These are phyloP conservation scores for Cicer yamashitae DNA, from an alignment of 306 rosid species.

Conservation along the genomic window DNA sequence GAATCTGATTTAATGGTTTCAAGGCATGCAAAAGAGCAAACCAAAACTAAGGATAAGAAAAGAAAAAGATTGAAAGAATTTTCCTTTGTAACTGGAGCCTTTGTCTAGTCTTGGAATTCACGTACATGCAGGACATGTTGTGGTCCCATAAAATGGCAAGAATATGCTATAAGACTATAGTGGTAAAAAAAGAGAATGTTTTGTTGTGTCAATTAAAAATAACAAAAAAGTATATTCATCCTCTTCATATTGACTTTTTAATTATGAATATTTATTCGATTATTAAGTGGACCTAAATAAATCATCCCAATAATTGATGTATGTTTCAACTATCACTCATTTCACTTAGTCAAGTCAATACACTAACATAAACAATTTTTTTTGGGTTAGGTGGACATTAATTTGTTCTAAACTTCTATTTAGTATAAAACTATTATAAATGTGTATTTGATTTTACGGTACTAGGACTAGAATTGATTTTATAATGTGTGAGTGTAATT, in stretches of 20 bases:
- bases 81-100: constrained; percentile 68
- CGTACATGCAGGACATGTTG: constrained; percentile 38
- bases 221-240: constrained; percentile 11
- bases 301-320: constrained; percentile 24
- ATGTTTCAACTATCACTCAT: constrained; percentile 14
- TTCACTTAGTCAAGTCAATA: constrained; percentile 15
- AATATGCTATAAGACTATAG: constrained; percentile 30
- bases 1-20: constrained; percentile 51
- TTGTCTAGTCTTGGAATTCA: constrained; percentile 60
- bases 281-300: constrained; percentile 33
- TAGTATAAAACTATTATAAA: too few relatives aligned
- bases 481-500: too few relatives aligned
- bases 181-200: constrained; percentile 28
- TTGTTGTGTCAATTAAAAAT: constrained; percentile 33
- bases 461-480: too few relatives aligned
- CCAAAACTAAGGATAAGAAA: constrained; percentile 42
- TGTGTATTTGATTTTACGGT: too few relatives aligned
- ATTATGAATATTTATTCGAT: constrained; percentile 39
- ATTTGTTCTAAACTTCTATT: constrained; percentile 23
- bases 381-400: not conserved
- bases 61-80: constrained; percentile 59
- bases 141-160: constrained; percentile 48
- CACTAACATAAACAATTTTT: constrained; percentile 12
- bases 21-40: constrained; percentile 69
- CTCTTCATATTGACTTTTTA: constrained; percentile 24